These are phyloP conservation scores for Ceratobasidium sp. DNA, from an alignment of 1,284 basidiomycete species.

Conservation along the genomic window DNA sequence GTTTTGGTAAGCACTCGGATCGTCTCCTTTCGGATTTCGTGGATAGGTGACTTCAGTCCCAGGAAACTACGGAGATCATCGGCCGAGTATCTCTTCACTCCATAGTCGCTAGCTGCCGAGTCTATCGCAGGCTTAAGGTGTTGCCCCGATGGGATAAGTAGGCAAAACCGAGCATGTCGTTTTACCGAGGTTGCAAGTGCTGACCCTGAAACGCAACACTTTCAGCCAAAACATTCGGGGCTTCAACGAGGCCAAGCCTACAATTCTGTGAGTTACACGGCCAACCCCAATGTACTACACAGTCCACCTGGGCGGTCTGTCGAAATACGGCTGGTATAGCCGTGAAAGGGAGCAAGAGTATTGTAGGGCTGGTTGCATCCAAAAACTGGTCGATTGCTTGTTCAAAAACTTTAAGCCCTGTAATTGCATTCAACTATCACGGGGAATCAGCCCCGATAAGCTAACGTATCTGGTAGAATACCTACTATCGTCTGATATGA, in stretches of 20 bases:
- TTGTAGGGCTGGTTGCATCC: neutral
- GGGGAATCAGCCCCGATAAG: neutral
- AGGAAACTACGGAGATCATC: neutral
- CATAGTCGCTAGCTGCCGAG: neutral
- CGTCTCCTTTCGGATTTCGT: neutral
- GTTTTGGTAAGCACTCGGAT: neutral
- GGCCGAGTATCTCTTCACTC: neutral
- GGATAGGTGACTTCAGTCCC: constrained; percentile 3
- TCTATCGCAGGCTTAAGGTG: neutral
- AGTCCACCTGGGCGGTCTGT: neutral
- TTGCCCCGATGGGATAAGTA: neutral
- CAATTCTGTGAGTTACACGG: neutral
- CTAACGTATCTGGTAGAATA: neutral
- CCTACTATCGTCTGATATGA: constrained; percentile 10
- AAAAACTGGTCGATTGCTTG: too few relatives aligned
- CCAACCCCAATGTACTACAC: constrained; percentile 23
- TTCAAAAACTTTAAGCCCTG: neutral
- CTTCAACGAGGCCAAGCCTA: neutral
- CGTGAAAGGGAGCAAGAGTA: constrained; percentile 5
- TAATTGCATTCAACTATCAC: neutral
- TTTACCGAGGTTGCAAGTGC: neutral
- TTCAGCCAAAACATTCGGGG: neutral
- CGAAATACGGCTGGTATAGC: neutral
- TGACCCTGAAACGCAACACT: neutral
- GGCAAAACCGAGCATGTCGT: neutral